These are phyloP conservation scores for Cercospora zeina DNA, from an alignment of 2,329 filamentous ascomycete species.

Conservation along the genomic window DNA sequence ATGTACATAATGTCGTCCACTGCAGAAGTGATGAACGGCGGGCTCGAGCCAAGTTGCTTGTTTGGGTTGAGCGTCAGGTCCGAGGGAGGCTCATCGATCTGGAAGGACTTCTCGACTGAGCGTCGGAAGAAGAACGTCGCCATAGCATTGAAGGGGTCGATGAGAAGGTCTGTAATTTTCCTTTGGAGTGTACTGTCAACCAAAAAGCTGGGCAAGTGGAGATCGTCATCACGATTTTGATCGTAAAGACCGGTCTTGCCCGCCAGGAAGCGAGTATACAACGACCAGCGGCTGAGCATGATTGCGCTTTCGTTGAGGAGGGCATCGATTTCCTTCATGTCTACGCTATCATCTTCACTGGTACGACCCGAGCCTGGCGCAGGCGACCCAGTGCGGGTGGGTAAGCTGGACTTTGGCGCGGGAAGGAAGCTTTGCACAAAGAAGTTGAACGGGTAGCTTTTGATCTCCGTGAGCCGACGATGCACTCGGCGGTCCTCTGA, in stretches of 20 bases:
- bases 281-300: constrained; percentile 90
- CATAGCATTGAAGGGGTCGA: constrained; percentile 83
- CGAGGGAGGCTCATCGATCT: constrained; percentile 83
- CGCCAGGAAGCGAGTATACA: constrained; percentile 86
- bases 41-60: constrained; percentile 70
- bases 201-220: constrained; percentile 72
- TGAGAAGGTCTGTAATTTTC: constrained; percentile 74
- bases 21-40: constrained; percentile 89
- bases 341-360: constrained; percentile 87
- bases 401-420: constrained; percentile 64
- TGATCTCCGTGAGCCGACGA: constrained; percentile 87
- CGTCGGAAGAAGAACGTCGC: constrained; percentile 95
- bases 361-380: constrained; percentile 59
- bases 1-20: constrained; percentile 99
- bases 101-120: constrained; percentile 96
- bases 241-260: constrained; percentile 65
- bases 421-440: constrained; percentile 90
- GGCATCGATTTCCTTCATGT: constrained; percentile 94
- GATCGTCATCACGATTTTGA: constrained; percentile 37
- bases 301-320: constrained; percentile 83
- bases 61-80: constrained; percentile 75
- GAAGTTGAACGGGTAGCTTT: constrained; percentile 97
- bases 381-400: constrained; percentile 69
- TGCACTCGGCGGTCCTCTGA: constrained; percentile 83
- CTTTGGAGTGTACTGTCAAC: constrained; percentile 74